A percentile compares a stretch with the other conserved stretches of the same genome.
phyloP scores from a whole-genome alignment of 2,329 filamentous ascomycete genomes.

The Huntiella abstrusa region DNA sequence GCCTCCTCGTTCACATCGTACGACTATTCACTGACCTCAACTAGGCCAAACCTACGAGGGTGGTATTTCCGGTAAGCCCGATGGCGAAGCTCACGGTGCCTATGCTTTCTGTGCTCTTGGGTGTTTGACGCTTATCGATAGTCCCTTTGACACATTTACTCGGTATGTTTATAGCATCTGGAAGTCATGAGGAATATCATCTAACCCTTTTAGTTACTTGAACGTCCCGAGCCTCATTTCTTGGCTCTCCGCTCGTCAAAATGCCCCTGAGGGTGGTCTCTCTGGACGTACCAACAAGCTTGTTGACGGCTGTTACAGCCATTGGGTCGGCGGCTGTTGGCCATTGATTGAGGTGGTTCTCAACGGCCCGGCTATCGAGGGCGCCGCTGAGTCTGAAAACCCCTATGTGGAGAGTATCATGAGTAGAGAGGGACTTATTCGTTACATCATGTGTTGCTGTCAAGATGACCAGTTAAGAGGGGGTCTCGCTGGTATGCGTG shows the following conservation, averaged over 20 bases:
- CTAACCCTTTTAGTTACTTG: slow-evolving; percentile 37
- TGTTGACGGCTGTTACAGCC: slow-evolving; percentile 94
- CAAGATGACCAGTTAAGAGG: slow-evolving; percentile 50
- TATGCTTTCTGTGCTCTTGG: slow-evolving; percentile 91
- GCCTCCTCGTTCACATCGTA: not conserved
- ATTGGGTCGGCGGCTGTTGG: slow-evolving; percentile 95
- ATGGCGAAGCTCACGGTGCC: slow-evolving; percentile 82
- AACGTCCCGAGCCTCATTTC: slow-evolving; percentile 58
- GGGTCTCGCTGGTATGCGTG: slow-evolving; percentile 49
- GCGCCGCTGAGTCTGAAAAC: slow-evolving; percentile 8
- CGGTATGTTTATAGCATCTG: slow-evolving; percentile 31
- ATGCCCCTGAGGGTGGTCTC: slow-evolving; percentile 80
- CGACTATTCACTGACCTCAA: not conserved
- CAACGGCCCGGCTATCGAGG: slow-evolving; percentile 24
- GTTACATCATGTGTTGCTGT: slow-evolving; percentile 80
- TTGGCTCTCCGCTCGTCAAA: slow-evolving; percentile 81
- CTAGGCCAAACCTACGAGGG: slow-evolving; percentile 85
- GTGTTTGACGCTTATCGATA: slow-evolving; percentile 68
- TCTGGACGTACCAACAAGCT: slow-evolving; percentile 92
- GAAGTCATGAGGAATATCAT: not conserved
- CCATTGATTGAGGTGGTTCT: slow-evolving; percentile 69
- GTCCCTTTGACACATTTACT: slow-evolving; percentile 54
- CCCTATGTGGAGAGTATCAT: slow-evolving; percentile 36
- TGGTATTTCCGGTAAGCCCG: slow-evolving; percentile 70
- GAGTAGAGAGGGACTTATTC: slow-evolving; percentile 64